phyloP scores from a whole-genome alignment of 2,329 filamentous ascomycete genomes.

The Lachnellula arida region DNA sequence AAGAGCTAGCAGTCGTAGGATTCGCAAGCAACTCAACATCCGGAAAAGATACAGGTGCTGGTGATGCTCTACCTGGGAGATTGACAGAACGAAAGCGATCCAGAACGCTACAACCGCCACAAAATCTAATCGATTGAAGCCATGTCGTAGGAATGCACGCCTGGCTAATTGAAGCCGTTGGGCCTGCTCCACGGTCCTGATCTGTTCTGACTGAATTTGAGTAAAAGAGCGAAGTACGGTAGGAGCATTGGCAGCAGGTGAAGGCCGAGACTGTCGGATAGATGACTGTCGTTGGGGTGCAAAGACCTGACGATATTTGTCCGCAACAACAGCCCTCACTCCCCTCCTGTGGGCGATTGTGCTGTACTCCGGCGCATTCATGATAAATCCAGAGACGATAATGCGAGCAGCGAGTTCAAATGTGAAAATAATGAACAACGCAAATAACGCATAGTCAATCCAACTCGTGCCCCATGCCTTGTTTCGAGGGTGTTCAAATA shows the following conservation, averaged over 20 bases:
- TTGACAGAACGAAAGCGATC: constrained; percentile 74
- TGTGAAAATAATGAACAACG: constrained; percentile 84
- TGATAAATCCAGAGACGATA: constrained; percentile 87
- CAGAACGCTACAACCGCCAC: constrained; percentile 92
- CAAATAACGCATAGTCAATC: constrained; percentile 56
- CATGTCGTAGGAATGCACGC: constrained; percentile 87
- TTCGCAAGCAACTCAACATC: constrained; percentile 94
- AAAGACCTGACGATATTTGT: constrained; percentile 75
- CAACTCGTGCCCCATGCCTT: constrained; percentile 56
- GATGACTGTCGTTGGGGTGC: constrained; percentile 64
- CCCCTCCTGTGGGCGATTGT: constrained; percentile 78
- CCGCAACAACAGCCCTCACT: constrained; percentile 65
- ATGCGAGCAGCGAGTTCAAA: constrained; percentile 77
- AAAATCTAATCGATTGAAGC: constrained; percentile 94
- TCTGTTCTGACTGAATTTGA: constrained; percentile 57
- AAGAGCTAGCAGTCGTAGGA: constrained; percentile 82
- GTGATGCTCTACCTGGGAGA: constrained; percentile 62
- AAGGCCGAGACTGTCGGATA: constrained; percentile 17
- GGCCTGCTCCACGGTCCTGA: constrained; percentile 66
- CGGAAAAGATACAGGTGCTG: constrained; percentile 84
- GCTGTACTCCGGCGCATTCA: constrained; percentile 89
- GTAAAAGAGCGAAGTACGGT: constrained; percentile 38
- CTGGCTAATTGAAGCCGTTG: constrained; percentile 83
- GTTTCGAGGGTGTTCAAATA: constrained; percentile 58
- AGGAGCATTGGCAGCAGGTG: constrained; percentile 20